Evolutionary conservation across 495 filamentous ascomycete genomes (phyloP).

Genomic region (Podospora fimiseda): DNA sequence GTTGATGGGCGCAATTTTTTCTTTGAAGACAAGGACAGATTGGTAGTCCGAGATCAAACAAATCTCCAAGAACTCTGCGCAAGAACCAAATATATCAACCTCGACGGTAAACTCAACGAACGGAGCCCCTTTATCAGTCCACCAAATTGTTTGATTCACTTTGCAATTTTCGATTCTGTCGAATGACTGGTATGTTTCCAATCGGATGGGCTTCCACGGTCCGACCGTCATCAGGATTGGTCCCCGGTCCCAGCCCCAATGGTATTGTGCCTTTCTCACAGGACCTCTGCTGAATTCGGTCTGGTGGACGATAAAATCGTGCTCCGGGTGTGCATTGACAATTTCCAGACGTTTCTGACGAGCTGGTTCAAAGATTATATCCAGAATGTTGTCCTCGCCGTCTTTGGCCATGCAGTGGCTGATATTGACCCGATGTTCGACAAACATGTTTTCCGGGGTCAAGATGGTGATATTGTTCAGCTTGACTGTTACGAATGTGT

Average conservation of each 20-base stretch:
- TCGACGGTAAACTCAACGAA: slow-evolving; percentile 37
- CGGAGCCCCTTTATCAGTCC: background rate
- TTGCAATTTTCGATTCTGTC: slow-evolving; percentile 51
- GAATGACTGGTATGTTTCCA: slow-evolving; percentile 60
- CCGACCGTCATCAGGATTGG: slow-evolving; percentile 65
- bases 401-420: slow-evolving; percentile 12
- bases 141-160: slow-evolving; percentile 40
- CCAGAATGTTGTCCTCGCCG: slow-evolving; percentile 20
- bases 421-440: slow-evolving; percentile 40
- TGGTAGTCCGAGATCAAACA: background rate
- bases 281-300: slow-evolving; percentile 38
- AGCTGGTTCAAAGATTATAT: slow-evolving; percentile 41
- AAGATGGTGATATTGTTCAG: slow-evolving; percentile 56
- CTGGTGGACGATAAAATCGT: slow-evolving; percentile 42
- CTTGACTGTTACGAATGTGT: slow-evolving; percentile 63
- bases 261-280: slow-evolving; percentile 43
- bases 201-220: slow-evolving; percentile 61
- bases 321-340: slow-evolving; percentile 37
- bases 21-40: background rate
- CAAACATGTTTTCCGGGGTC: slow-evolving; percentile 64
- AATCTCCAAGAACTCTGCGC: background rate
- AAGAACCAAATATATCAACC: slow-evolving; percentile 17
- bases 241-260: slow-evolving; percentile 75
- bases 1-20: no score
- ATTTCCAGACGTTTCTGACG: slow-evolving; percentile 34